These are phyloP conservation scores for Saraca asoca DNA, from an alignment of 331 rosid genomes.

Conservation along the genomic window DNA sequence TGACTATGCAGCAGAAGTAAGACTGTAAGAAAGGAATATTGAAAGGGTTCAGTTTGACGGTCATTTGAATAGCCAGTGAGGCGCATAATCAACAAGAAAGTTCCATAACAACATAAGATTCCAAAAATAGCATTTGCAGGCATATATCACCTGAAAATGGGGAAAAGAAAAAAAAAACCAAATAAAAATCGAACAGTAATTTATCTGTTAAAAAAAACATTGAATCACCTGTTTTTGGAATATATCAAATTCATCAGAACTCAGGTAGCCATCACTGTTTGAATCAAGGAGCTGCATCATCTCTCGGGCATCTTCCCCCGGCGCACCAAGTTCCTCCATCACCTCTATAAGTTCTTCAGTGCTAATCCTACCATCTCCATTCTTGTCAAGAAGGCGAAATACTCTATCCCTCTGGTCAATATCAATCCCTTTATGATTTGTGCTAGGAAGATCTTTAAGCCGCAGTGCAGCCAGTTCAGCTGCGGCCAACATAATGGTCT, in stretches of 20 bases:
- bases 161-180: neutral
- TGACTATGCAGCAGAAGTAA: constrained; percentile 8
- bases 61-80: too few relatives aligned
- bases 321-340: constrained; percentile 96
- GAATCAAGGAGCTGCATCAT: constrained; percentile 86
- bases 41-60: neutral
- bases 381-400: constrained; percentile 86
- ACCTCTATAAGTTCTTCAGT: constrained; percentile 84
- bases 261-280: constrained; percentile 77
- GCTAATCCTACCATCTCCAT: constrained; percentile 94
- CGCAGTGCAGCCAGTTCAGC: constrained; percentile 94
- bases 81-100: constrained; percentile 8
- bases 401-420: constrained; percentile 63
- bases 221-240: constrained; percentile 73
- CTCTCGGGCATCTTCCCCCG: constrained; percentile 83
- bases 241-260: constrained; percentile 73
- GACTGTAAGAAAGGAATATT: neutral
- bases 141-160: neutral
- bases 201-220: constrained; percentile 1
- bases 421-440: constrained; percentile 49
- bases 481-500: constrained; percentile 87
- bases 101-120: neutral
- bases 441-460: constrained; percentile 68
- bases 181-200: neutral
- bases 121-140: constrained; percentile 4